phyloP scores from a whole-genome alignment of 1,284 basidiomycete species.

The Heterobasidion occidentale region DNA sequence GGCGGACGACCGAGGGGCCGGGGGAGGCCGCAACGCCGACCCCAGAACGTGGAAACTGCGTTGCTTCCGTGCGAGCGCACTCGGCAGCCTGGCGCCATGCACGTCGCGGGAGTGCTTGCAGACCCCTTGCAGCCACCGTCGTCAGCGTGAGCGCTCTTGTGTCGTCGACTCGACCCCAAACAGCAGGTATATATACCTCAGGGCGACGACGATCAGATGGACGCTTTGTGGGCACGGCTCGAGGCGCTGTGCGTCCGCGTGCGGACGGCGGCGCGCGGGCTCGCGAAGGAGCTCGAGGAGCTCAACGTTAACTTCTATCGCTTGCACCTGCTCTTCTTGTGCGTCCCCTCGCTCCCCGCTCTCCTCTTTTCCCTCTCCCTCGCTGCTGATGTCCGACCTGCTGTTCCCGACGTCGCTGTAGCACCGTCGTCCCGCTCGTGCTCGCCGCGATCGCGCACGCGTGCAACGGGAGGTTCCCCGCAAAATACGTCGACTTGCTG shows the following conservation, averaged over 20 bases:
- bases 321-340: constrained; percentile 47
- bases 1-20: no score
- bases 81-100: neutral
- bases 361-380: no score
- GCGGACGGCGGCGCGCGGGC: neutral
- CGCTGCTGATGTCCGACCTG: no score
- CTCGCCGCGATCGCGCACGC: constrained; percentile 63
- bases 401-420: no score
- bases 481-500: constrained; percentile 64
- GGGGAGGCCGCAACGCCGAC: no score
- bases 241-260: no score
- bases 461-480: constrained; percentile 52
- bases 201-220: neutral
- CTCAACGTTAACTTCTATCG: constrained; percentile 60
- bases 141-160: neutral
- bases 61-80: no score
- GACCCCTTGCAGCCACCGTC: neutral
- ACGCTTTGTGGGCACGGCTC: no score
- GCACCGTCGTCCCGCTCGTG: constrained; percentile 60
- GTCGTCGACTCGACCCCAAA: neutral
- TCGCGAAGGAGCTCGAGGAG: constrained; percentile 15
- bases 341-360: constrained; percentile 14
- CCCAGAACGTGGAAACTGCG: no score
- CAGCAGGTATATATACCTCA: neutral
- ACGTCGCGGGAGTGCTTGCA: neutral